Base-by-base conservation (phyloP, 148 eudicot species). In the Bassia scoparia region DNA sequence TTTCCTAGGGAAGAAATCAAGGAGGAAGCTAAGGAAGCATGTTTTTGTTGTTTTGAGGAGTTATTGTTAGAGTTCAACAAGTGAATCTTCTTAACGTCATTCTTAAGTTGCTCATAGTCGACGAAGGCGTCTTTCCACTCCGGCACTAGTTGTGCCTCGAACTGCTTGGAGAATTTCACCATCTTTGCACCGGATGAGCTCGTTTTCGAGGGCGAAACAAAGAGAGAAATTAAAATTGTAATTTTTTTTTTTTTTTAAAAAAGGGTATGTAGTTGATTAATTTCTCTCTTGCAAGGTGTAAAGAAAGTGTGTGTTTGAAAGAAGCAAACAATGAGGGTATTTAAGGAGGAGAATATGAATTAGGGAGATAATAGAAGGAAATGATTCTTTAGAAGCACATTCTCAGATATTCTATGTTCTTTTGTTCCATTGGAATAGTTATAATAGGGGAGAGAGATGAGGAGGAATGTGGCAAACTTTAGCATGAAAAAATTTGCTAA, bases 91-190 rank as follows among this genome's bases (percentile, higher is more conserved):
- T 89, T 91, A 79, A 95, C 76, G 60, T 85, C 97, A 38, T 86
- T 86, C 81, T 95, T 95, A 31, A 91, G 89, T 56, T 84, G 88
- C 79, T 84, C 69, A 67, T 91, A 95, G 74, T 95, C 97, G 55
- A 95, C 91, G 44, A 95, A 95, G 48, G 99, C 97, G 16, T 91
- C 99, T 82, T 89, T 91, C 99, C 99, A 95, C 81, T 95, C 99
- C 1, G 94, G 97, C 50, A 95, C 87, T 6, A 91, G 83, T 55
- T 95, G 99, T 3, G 84, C 93, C 83, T 95, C 97, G 56, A 86
- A 91, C 69, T 95, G 97, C 74, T 88, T 95, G 4, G 93, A 87
- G 78, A 95, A 91, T 61, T 92, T 89, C 71, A 86, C 89, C 95
- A 87, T 88, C 2, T 62, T 76, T 79, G 34, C 31, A 12, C 20